Conservation (phyloP, 768 basidiomycete species). For the Boletellus ananiceps region DNA sequence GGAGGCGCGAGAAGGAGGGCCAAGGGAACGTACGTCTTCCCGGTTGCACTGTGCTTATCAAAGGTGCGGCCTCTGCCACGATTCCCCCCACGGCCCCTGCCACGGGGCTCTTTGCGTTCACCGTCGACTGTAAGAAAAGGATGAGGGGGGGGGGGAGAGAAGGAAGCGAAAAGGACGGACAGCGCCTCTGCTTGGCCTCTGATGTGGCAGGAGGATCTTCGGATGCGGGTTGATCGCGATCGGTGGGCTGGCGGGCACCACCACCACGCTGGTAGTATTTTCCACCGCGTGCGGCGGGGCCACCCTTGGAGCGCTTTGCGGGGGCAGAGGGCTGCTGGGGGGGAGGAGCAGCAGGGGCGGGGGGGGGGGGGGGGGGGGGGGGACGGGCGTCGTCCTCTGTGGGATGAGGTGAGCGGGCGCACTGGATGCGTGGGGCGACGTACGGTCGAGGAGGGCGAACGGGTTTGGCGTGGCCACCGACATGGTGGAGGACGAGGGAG, state of each 20-base stretch:
- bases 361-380: slow-evolving; percentile 35
- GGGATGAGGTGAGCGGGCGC: not conserved
- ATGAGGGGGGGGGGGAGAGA: slow-evolving; percentile 1
- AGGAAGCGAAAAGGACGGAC: slow-evolving; percentile 20
- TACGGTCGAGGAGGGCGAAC: slow-evolving; percentile 79
- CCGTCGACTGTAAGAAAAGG: slow-evolving; percentile 33
- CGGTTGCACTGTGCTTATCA: slow-evolving; percentile 85
- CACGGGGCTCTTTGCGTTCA: slow-evolving; percentile 42
- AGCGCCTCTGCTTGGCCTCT: slow-evolving; percentile 31
- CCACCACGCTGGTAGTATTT: slow-evolving; percentile 72
- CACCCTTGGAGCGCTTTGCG: slow-evolving; percentile 46
- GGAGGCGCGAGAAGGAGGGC: not conserved
- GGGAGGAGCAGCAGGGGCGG: slow-evolving; percentile 19
- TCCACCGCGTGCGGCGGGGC: slow-evolving; percentile 62
- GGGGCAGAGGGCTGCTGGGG: slow-evolving; percentile 35
- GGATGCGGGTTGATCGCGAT: slow-evolving; percentile 35
- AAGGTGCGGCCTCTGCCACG: slow-evolving; percentile 68
- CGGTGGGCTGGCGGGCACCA: slow-evolving; percentile 41
- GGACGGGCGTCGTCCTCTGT: slow-evolving; percentile 46
- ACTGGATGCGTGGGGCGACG: slow-evolving; percentile 22
- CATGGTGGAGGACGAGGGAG: slow-evolving; percentile 41
- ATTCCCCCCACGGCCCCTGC: slow-evolving; percentile 41
- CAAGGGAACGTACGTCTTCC: slow-evolving; percentile 58
- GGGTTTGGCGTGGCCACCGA: slow-evolving; percentile 89
- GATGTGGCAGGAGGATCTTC: slow-evolving; percentile 35